Percentiles rank a stretch among this genome's conserved stretches.
Conservation (phyloP, 2,329 filamentous ascomycete species). For the Alternaria ventricosa region DNA sequence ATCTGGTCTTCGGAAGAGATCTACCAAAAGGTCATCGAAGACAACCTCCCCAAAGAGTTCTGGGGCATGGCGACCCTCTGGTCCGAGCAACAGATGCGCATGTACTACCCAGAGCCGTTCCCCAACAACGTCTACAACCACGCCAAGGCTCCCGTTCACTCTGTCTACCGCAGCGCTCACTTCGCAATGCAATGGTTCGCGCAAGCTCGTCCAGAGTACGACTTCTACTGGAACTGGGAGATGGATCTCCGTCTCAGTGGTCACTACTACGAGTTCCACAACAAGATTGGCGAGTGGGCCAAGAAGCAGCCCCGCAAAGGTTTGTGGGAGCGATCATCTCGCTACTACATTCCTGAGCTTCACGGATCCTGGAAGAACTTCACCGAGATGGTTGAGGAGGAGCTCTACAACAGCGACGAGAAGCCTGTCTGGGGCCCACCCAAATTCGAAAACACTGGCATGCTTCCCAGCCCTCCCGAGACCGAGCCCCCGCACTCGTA, state of each 20-base stretch:
- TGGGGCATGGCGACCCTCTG: slow-evolving; percentile 87
- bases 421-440: slow-evolving; percentile 70
- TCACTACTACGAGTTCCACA: slow-evolving; percentile 82
- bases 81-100: slow-evolving; percentile 91
- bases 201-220: slow-evolving; percentile 59
- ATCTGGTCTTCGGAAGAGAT: slow-evolving; percentile 77
- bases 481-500: slow-evolving; percentile 67
- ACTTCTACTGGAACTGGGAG: slow-evolving; percentile 82
- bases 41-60: slow-evolving; percentile 82
- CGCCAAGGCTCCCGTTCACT: slow-evolving; percentile 72
- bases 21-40: slow-evolving; percentile 71
- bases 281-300: slow-evolving; percentile 68
- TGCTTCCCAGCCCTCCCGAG: slow-evolving; percentile 66
- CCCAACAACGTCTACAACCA: slow-evolving; percentile 75
- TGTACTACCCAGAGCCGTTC: slow-evolving; percentile 86
- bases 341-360: slow-evolving; percentile 73
- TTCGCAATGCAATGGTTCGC: slow-evolving; percentile 61
- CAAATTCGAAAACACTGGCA: slow-evolving; percentile 54
- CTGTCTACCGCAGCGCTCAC: slow-evolving; percentile 76
- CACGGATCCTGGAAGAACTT: slow-evolving; percentile 75
- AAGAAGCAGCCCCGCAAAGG: slow-evolving; percentile 73
- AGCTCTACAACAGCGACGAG: slow-evolving; percentile 57
- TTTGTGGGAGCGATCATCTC: slow-evolving; percentile 75
- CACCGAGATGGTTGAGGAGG: slow-evolving; percentile 67
- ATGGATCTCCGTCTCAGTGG: slow-evolving; percentile 83